Conservation (phyloP, 345 rosid species). For the Salix dunnii region DNA sequence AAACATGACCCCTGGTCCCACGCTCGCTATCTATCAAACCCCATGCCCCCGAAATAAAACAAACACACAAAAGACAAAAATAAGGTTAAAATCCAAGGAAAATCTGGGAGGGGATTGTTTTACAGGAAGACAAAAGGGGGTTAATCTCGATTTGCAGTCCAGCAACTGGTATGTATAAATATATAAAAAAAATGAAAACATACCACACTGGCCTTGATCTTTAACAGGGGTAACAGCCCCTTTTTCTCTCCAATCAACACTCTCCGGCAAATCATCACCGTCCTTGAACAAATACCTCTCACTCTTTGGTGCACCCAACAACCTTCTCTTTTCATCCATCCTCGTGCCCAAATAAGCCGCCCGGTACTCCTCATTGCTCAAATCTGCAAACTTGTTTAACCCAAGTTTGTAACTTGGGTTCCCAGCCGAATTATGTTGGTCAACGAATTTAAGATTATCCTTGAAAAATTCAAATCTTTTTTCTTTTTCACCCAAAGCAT, state of each 20-base stretch:
- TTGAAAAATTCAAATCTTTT: conserved; percentile 51
- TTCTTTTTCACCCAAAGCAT: conserved; percentile 56
- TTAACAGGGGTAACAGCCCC: conserved; percentile 29
- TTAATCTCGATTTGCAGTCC: not conserved
- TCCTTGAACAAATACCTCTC: conserved; percentile 11
- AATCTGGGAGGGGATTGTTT: not conserved
- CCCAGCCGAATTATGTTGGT: conserved; percentile 40
- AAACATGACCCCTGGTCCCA: conserved; percentile 7
- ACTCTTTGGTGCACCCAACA: not conserved
- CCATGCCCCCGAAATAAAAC: not conserved
- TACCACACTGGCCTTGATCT: conserved; percentile 35
- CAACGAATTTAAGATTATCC: conserved; percentile 55
- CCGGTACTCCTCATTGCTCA: conserved; percentile 53
- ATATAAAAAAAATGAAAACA: not conserved
- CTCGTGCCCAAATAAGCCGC: conserved; percentile 41
- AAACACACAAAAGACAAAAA: not conserved
- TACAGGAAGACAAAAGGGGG: not conserved
- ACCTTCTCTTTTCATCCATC: conserved; percentile 18
- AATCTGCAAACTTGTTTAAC: conserved; percentile 59
- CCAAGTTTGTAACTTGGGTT: conserved; percentile 48
- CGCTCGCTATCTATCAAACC: not conserved
- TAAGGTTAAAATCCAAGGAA: not conserved
- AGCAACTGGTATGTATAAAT: not conserved
- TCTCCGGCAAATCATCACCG: conserved; percentile 20
- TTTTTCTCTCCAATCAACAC: conserved; percentile 27